Evolutionary conservation across 1,139 yeast genomes (phyloP).

Genomic region (Taiozyma onychis): DNA sequence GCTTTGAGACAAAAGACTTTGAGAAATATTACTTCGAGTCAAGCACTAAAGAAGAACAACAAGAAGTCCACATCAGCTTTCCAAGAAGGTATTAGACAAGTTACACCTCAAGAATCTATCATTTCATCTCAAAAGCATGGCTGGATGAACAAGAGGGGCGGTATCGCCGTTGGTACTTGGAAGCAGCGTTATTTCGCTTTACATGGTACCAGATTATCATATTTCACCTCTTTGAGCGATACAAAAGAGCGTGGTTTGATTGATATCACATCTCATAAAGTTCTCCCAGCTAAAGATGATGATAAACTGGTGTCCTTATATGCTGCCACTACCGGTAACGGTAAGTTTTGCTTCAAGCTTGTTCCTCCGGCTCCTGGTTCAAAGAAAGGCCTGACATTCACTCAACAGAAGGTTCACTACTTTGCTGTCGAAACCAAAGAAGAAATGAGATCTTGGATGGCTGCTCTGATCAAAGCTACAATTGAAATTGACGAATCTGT

Average conservation of each 20-base stretch:
- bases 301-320: slow-evolving; percentile 79
- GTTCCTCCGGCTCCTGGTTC: slow-evolving; percentile 99
- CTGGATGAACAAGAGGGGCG: slow-evolving; percentile 94
- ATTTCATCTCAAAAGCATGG: slow-evolving; percentile 77
- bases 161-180: slow-evolving; percentile 84
- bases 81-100: slow-evolving; percentile 79
- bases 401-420: slow-evolving; percentile 93
- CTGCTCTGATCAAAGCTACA: slow-evolving; percentile 91
- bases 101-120: slow-evolving; percentile 75
- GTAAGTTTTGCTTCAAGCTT: slow-evolving; percentile 84
- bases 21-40: slow-evolving; percentile 23
- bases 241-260: slow-evolving; percentile 85
- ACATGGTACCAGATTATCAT: slow-evolving; percentile 90
- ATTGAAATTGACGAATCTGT: slow-evolving; percentile 91
- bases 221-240: slow-evolving; percentile 77
- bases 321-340: slow-evolving; percentile 92
- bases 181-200: slow-evolving; percentile 82
- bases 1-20: slow-evolving; percentile 44
- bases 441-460: slow-evolving; percentile 94
- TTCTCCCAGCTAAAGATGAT: slow-evolving; percentile 65
- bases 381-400: slow-evolving; percentile 88
- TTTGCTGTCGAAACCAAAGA: slow-evolving; percentile 91
- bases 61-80: slow-evolving; percentile 82
- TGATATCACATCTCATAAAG: slow-evolving; percentile 93
- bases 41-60: slow-evolving; percentile 33